Base-by-base conservation (phyloP, 495 filamentous ascomycete genomes). In the Penicillium tannophilum region DNA sequence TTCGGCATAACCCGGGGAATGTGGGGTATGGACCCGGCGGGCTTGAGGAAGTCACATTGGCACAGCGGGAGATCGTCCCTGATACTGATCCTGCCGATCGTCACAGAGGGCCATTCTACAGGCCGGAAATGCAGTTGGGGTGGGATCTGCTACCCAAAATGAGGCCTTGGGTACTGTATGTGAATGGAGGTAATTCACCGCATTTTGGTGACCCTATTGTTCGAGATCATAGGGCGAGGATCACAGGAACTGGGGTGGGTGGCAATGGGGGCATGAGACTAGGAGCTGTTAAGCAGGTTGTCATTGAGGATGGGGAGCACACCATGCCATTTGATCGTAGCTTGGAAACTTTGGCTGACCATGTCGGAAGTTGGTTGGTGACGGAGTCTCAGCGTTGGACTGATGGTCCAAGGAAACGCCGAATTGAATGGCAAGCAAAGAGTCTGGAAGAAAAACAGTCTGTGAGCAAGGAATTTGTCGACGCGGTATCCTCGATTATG, bases 141-240 rank as follows among this genome's bases (percentile, higher is more conserved):
- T 55, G 52, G 52, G 26, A 23, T n/a, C 8, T 55, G 9, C 14
- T 55, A n/a, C 41, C 52, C n/a, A 8, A 24, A 28, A 33, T 44
- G 23, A 39, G 41, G 24, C 41, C 36, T 20, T 55, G 52, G 52
- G 52, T 77, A 2, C 70, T 93, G 30, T 85, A 81, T 4, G 28
- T 55, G n/a, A 43, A 26, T 23, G 64, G 64, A 45, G 31, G 47
- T 1, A 53, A 53, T 7, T 55, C 52, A 17, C 52, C 23, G 11
- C n/a, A 28, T 12, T 33, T 55, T 55, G 52, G 41, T 4, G 9
- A 44, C 19, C 12, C 52, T 11, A 16, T 45, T 6, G 39, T 41
- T 31, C 58, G 52, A 30, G 66, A 36, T 24, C 61, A 56, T 44
- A 58, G 41, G 56, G 64, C 53, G 45, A 66, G 54, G 46, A 44